Conservation (phyloP, 1,284 basidiomycete species). For the Caloboletus inedulis region DNA sequence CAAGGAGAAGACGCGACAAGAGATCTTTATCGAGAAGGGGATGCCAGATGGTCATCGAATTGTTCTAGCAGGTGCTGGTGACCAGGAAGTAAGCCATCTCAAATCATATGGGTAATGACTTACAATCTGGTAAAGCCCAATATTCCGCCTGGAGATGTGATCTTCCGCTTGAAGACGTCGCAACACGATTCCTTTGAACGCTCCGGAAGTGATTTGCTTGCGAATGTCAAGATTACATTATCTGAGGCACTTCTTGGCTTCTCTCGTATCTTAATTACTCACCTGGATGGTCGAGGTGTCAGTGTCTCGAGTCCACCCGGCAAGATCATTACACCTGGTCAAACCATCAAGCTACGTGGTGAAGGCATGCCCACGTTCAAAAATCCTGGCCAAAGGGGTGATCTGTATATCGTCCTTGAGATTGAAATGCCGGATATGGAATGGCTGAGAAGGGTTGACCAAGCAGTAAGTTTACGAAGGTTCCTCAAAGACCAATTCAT, state of each 20-base stretch:
- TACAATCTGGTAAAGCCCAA: slow-evolving; percentile 56
- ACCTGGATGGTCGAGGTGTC: slow-evolving; percentile 87
- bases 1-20: slow-evolving; percentile 85
- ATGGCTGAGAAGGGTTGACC: slow-evolving; percentile 64
- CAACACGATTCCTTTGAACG: slow-evolving; percentile 80
- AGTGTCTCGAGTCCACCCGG: slow-evolving; percentile 69
- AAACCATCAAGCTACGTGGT: slow-evolving; percentile 69
- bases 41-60: slow-evolving; percentile 85
- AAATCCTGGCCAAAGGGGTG: slow-evolving; percentile 65
- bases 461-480: slow-evolving; percentile 42
- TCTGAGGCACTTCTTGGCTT: slow-evolving; percentile 92
- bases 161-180: slow-evolving; percentile 74
- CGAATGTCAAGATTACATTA: slow-evolving; percentile 78
- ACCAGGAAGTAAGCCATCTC: slow-evolving; percentile 67
- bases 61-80: slow-evolving; percentile 85
- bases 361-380: slow-evolving; percentile 87
- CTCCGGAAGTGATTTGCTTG: slow-evolving; percentile 72
- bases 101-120: not conserved
- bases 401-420: slow-evolving; percentile 77
- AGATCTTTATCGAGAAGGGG: slow-evolving; percentile 86
- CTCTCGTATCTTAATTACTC: slow-evolving; percentile 80
- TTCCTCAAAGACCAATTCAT: not conserved
- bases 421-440: slow-evolving; percentile 80
- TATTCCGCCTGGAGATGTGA: slow-evolving; percentile 80
- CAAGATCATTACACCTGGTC: slow-evolving; percentile 72